Evolutionary conservation across 306 rosid genomes (phyloP).

Genomic region (Arachis hypogaea): DNA sequence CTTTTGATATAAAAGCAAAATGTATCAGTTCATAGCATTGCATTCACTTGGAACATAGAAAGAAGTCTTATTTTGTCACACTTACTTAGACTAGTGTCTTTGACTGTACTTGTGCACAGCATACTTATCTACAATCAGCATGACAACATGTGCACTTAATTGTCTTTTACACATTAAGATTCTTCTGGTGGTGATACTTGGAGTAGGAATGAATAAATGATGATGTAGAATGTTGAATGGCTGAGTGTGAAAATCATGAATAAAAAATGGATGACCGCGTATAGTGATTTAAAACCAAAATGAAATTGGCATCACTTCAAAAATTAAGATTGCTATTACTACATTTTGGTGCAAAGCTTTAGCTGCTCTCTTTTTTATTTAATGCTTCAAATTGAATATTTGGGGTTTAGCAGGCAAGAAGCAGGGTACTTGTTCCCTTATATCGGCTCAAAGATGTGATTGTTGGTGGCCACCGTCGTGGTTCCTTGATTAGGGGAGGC

Average conservation of each 20-base stretch:
- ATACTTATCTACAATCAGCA: neutral
- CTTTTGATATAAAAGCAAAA: conserved; percentile 6
- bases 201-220: neutral
- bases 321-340: conserved; percentile 1
- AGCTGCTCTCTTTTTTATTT: neutral
- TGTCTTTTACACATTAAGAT: neutral
- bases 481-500: conserved; percentile 67
- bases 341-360: conserved; percentile 16
- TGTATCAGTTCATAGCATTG: neutral
- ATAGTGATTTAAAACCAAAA: conserved; percentile 1
- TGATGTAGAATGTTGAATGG: conserved; percentile 21
- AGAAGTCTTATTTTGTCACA: neutral
- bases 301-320: conserved; percentile 2
- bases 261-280: neutral
- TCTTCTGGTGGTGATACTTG: neutral
- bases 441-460: conserved; percentile 82
- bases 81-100: neutral
- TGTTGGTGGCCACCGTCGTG: conserved; percentile 73
- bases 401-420: conserved; percentile 52
- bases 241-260: conserved; percentile 6
- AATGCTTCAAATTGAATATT: conserved; percentile 25
- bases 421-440: conserved; percentile 71
- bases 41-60: neutral
- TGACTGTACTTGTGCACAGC: neutral
- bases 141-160: conserved; percentile 3